Base-by-base conservation (phyloP, 78 protist species). In the Monosiga brevicollis region DNA sequence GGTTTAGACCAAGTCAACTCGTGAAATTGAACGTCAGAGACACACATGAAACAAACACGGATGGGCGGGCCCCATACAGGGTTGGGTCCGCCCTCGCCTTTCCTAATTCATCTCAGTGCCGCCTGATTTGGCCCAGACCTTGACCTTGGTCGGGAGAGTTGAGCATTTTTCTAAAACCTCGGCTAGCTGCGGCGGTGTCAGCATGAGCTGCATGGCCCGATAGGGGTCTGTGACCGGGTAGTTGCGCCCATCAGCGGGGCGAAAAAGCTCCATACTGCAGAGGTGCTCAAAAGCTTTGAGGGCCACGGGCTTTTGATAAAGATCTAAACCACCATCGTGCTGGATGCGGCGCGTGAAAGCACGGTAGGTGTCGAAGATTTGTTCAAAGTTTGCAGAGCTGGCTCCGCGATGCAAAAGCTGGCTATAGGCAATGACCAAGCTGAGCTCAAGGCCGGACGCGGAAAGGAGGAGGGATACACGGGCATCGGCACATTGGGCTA, bases 221-320 rank as follows among this genome's bases (percentile, higher is more conserved):
- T 49, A 49, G 29, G 15, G 29, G 62, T 49, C 62, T 15, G 62
- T 49, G 62, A 15, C 62, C 62, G 62, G 29, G 62, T 49, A 15
- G 29, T 49, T 6, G 62, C 62, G 6, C 6, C 62, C 62, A 6
- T 49, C 15, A 15, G 62, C 62, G 6, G 62, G 62, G 62, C 62
- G 62, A 49, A 70, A 2, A 32, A 70, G 74, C 74, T 70, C 35
- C 36, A 70, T 20, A 10, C 36, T 32, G 6, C 6, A 10, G 34
- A 70, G 74, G 74, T 70, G 74, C 74, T 70, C 74, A 70, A 70
- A 70, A 25, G 76, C 76, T 38, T 72, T 72, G 76, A 72, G 76
- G 34, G 76, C 76, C 10, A 72, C 76, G 10, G 35, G 35, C 10
- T 34, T 26, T 34, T 22, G 6, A 38, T 34, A 72, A 1, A 72